These are phyloP conservation scores for Magnolia kwangsiensis DNA, from an alignment of 164 flowering plant species.

Conservation along the genomic window DNA sequence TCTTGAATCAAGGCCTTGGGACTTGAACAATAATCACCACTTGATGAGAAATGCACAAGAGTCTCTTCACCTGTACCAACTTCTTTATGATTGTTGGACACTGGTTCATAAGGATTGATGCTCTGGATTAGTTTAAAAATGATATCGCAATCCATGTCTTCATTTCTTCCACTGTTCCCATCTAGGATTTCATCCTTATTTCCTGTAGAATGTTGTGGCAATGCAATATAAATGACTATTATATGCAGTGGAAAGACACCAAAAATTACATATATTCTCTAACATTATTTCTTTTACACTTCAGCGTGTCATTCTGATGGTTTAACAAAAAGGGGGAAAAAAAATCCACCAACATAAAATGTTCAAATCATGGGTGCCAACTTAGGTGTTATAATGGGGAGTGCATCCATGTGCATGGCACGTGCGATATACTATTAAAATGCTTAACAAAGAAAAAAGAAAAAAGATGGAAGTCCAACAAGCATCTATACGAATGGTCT, in stretches of 20 bases:
- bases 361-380: too few species aligned
- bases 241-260: too few species aligned
- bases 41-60: not conserved
- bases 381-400: too few species aligned
- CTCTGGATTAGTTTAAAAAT: constrained; percentile 9
- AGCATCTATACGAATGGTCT: too few species aligned
- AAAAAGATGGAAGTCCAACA: too few species aligned
- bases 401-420: too few species aligned
- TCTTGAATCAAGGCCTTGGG: not conserved
- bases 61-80: not conserved
- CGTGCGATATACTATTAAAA: too few species aligned
- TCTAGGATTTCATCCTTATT: constrained; percentile 1
- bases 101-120: not conserved
- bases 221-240: not conserved
- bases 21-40: not conserved
- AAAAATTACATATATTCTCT: too few species aligned
- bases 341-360: not conserved
- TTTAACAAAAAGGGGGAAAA: not conserved
- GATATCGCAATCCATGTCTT: constrained; percentile 21
- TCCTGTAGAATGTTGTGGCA: constrained; percentile 19
- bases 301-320: not conserved
- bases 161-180: constrained; percentile 3
- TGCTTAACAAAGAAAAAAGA: too few species aligned
- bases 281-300: not conserved
- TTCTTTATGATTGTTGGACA: not conserved